Evolutionary conservation across 2,329 filamentous ascomycete species (phyloP).

Genomic region (Claviceps maximensis): DNA sequence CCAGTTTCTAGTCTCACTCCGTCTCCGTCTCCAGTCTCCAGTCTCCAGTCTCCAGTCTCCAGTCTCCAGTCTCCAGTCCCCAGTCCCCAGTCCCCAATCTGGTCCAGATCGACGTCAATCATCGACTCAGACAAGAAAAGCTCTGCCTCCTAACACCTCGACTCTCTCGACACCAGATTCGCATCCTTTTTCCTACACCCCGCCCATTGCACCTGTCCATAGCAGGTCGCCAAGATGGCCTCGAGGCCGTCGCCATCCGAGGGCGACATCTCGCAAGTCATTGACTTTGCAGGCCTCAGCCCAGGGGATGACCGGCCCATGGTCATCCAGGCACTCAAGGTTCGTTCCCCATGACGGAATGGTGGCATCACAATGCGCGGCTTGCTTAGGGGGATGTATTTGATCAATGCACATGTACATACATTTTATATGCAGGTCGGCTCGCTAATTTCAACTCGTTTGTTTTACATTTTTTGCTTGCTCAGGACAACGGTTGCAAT

Average conservation of each 20-base stretch:
- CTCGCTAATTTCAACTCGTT: constrained; percentile 3
- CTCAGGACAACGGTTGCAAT: constrained; percentile 29
- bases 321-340: constrained; percentile 29
- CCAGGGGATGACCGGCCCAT: constrained; percentile 24
- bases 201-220: background rate
- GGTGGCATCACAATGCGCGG: no score
- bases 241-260: constrained; percentile 25
- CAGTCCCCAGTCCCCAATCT: no score
- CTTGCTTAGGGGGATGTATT: no score
- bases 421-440: no score
- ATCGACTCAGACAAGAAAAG: no score
- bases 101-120: no score
- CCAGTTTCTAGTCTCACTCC: no score
- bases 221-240: constrained; percentile 14
- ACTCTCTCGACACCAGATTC: no score
- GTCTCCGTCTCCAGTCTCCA: no score
- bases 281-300: constrained; percentile 28
- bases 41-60: no score
- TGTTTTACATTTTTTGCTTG: background rate
- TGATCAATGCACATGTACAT: no score
- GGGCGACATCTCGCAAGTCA: constrained; percentile 24
- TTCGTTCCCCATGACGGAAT: constrained; percentile 8
- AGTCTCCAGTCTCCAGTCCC: no score
- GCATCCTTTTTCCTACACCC: background rate
- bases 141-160: background rate